These are phyloP conservation scores for Ceriops tagal DNA, from an alignment of 345 rosid species.

Conservation along the genomic window DNA sequence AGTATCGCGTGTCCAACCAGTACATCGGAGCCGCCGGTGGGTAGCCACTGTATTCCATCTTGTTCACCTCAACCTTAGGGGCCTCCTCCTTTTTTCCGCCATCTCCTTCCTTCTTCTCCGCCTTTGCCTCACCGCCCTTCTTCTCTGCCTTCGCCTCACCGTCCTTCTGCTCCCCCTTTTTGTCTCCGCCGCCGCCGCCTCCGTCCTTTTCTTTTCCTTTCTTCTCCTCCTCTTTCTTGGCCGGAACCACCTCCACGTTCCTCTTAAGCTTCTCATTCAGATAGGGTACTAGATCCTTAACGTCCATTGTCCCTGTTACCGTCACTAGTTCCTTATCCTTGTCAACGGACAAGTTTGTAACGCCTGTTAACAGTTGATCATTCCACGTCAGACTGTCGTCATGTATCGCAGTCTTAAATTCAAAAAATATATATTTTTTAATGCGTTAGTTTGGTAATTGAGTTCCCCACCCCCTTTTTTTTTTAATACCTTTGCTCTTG, in stretches of 20 bases:
- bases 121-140: conserved; percentile 23
- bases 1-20: conserved; percentile 40
- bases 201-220: conserved; percentile 17
- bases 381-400: conserved; percentile 17
- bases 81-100: background rate
- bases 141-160: conserved; percentile 37
- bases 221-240: conserved; percentile 40
- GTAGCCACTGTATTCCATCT: conserved; percentile 31
- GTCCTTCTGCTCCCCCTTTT: conserved; percentile 29
- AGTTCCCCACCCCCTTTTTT: too few relatives aligned
- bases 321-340: conserved; percentile 59
- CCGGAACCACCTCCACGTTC: conserved; percentile 60
- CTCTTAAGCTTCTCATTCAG: conserved; percentile 60
- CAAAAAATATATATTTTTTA: background rate
- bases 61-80: conserved; percentile 28
- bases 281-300: conserved; percentile 42
- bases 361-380: conserved; percentile 43
- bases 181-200: conserved; percentile 25
- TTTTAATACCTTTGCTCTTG: conserved; percentile 31
- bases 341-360: conserved; percentile 50
- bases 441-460: background rate
- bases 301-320: conserved; percentile 73
- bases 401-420: background rate
- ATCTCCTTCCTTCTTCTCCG: background rate
- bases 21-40: conserved; percentile 29